Base-by-base conservation (phyloP, 2,329 filamentous ascomycete genomes). In the Cryphonectria parasitica region DNA sequence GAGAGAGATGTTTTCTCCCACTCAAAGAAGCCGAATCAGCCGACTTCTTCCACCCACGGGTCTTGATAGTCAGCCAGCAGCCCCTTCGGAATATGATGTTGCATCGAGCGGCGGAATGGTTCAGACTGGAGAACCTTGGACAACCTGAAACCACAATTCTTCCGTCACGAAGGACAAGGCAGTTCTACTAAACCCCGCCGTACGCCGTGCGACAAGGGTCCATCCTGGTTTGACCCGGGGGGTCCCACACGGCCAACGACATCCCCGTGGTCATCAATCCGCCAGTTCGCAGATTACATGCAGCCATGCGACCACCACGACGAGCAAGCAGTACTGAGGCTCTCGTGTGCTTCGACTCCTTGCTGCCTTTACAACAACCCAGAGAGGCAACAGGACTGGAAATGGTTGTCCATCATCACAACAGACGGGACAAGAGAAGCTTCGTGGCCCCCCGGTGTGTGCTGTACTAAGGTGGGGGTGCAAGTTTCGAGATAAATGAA, bases 111-210 rank as follows among this genome's bases (percentile, higher is more conserved):
- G 25, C 41, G 25, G 43, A 19, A 31, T 25, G 25, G 41, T 64
- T 64, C 17, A 39, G 43, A 34, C 43, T 31, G 63, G 63, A 45
- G 63, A 31, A 49, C 25, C 36, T n/a, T 64, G 5, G 63, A 52
- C n/a, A 65, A 66, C 66, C 66, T 68, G 69, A 71, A 71, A 71
- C 69, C 25, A 66, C 64, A 41, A 67, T 63, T 67, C 64, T 63
- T 67, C 67, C 58, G 52, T 63, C 64, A 67, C 41, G 62, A 62
- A 22, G 45, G 36, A 58, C 43, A 67, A 56, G 63, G 39, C 43
- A 13, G 41, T 10, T 36, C 41, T 13, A 39, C 36, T n/a, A 58
- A 28, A 15, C 25, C 54, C 25, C 25, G 54, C 54, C 25, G 54
- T 31, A 39, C 11, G 36, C 36, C 36, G 36, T 11, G 36, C 2